Evolutionary conservation across 2,329 filamentous ascomycete genomes (phyloP).

Genomic region (Sphaerostilbella broomeana): DNA sequence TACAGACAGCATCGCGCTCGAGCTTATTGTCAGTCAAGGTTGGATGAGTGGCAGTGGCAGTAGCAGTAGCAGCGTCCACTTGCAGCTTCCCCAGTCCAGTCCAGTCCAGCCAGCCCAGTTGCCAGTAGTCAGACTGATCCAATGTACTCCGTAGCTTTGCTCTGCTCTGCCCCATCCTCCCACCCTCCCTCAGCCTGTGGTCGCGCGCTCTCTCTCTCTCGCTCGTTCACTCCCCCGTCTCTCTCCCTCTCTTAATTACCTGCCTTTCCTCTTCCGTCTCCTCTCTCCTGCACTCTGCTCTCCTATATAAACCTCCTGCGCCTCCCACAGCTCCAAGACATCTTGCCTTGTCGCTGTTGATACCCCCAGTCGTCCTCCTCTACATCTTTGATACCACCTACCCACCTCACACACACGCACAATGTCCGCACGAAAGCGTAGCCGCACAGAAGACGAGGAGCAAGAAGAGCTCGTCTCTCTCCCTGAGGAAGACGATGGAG

Average conservation of each 20-base stretch:
- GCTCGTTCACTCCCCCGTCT: not conserved
- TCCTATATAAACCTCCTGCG: constrained; percentile 14
- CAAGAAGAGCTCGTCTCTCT: constrained; percentile 50
- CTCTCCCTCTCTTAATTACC: constrained; percentile 7
- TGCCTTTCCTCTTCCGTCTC: constrained; percentile 12
- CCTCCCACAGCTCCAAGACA: constrained; percentile 8
- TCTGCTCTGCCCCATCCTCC: constrained; percentile 5
- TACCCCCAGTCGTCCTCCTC: constrained; percentile 1
- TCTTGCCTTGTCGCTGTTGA: no score
- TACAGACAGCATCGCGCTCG: no score
- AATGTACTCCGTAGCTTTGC: no score
- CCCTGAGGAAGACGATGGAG: constrained; percentile 44
- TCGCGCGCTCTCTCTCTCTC: constrained; percentile 4
- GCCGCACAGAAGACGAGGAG: constrained; percentile 56
- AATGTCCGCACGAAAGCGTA: constrained; percentile 41
- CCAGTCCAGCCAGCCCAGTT: constrained; percentile 8
- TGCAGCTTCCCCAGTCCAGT: constrained; percentile 10
- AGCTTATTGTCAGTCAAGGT: no score
- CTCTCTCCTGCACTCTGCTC: constrained; percentile 12
- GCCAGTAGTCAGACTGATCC: constrained; percentile 12
- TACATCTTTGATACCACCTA: not conserved
- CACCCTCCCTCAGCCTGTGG: constrained; percentile 8
- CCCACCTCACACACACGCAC: constrained; percentile 10
- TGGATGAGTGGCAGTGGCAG: not conserved
- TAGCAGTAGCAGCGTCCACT: not conserved